Base-by-base conservation (phyloP, 179 eudicot species). In the Vitellaria paradoxa region DNA sequence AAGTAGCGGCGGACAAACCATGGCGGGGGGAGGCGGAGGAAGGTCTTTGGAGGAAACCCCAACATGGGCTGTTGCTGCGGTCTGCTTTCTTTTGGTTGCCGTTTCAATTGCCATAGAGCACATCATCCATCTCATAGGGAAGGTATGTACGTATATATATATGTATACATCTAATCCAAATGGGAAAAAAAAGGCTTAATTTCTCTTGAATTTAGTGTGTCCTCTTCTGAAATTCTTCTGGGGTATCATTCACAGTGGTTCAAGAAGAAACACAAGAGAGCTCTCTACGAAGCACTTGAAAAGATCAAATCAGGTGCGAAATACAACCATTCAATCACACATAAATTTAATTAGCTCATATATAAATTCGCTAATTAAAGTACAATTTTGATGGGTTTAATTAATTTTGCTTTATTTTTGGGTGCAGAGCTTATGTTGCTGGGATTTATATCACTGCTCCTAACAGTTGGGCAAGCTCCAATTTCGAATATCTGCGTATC, bases 401-500 rank as follows among this genome's bases (percentile, higher is more conserved):
- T 9, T 24, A 10, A 14, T 60, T 50, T 68, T 55, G 18, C 37
- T 37, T 3, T 52, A 50, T 72, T 79, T 17, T 46, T 57, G 50
- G 42, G 42, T 65, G 74, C 65, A 89, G 93, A 89, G 89, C 86
- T 89, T 74, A 89, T 89, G 93, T 76, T 87, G 66, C 65, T 89
- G 80, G 93, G 93, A 37, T 89, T 89, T 67, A 84, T 89, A 79
- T 89, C 93, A 0, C 72, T 89, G 83, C 88, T 89, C 12, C 84
- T 89, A 65, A 89, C 93, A 17, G 86, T 82, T 10, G 80, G 82
- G 45, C 89, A 86, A 81, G 63, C 76, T 6, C 88, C 82, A 23
- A 86, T 89, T 59, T 81, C 93, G 1, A 52, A 81, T 9, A 87
- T 89, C 59, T 89, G 89, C 20, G 76, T 89, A 78, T 73, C 91